Base-by-base conservation (phyloP, 2,329 filamentous ascomycete species). In the Pseudogymnoascus sp. region DNA sequence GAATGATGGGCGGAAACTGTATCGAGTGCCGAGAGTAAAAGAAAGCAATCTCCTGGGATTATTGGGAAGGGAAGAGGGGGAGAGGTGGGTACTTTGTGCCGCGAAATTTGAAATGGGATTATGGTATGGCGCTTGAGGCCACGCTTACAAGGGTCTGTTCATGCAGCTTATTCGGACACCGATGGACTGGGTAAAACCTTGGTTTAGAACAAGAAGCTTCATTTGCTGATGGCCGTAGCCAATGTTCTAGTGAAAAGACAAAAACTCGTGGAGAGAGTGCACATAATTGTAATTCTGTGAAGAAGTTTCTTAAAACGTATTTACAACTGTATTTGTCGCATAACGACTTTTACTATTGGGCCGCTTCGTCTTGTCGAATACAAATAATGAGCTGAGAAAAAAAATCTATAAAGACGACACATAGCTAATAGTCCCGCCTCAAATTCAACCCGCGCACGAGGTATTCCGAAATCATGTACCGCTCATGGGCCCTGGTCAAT, bases 81-180 rank as follows among this genome's bases (percentile, higher is more conserved):
- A 12, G 25, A 34, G 49, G 49, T 56, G 49, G 49, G n/a, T 56
- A 56, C 49, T 56, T 34, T 34, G 25, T 5, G 49, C 25, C n/a
- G n/a, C 49, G 49, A 56, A 56, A 56, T 56, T 56, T 34, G 25
- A 34, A 56, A 56, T 56, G 49, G 49, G 49, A 14, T 18, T 56
- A n/a, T 56, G 28, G 49, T 56, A 56, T 56, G 49, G 49, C 49
- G 49, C 49, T 56, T 56, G 49, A 56, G 49, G 49, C 49, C 28
- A 56, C 28, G 49, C 49, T 56, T 56, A 56, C 49, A 56, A 56
- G 49, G 49, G 49, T 56, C 2, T 5, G 49, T 18, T 14, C 25
- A 56, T 56, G 49, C 49, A 56, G 49, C 49, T 56, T 56, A 56
- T 56, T 36, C 28, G 49, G 16, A 56, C n/a, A 7, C 49, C 49